A percentile compares a stretch with the other conserved stretches of the same genome.
These are phyloP conservation scores for Zoysia matrella DNA, from an alignment of 202 grass and related monocot species.

Conservation along the genomic window DNA sequence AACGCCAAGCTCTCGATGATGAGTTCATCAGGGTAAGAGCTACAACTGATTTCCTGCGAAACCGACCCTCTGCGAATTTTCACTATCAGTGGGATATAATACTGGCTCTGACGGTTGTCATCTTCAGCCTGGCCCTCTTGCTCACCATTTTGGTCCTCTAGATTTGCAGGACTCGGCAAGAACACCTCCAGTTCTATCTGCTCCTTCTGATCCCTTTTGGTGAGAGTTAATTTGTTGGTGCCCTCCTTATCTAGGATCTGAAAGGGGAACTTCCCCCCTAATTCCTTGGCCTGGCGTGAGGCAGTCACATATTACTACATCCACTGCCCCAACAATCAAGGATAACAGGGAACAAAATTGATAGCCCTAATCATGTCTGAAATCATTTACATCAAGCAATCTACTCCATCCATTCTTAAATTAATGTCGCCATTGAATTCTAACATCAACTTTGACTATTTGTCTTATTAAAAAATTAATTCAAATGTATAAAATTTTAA, in stretches of 20 bases:
- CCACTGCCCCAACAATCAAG: not conserved
- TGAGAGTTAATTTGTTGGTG: constrained; percentile 41
- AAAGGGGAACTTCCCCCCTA: constrained; percentile 48
- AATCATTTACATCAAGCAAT: not conserved
- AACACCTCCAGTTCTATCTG: constrained; percentile 47
- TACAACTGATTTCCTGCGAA: constrained; percentile 49
- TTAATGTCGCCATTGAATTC: too few relatives aligned
- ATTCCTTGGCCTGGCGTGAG: constrained; percentile 33
- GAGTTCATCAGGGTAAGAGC: constrained; percentile 45
- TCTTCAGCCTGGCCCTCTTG: constrained; percentile 12
- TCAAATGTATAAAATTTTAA: too few relatives aligned
- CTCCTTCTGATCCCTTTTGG: constrained; percentile 19
- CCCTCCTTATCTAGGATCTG: constrained; percentile 57
- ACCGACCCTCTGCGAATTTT: constrained; percentile 34
- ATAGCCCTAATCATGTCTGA: not conserved
- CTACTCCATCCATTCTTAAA: too few relatives aligned
- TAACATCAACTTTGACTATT: too few relatives aligned
- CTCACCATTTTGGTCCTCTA: not conserved
- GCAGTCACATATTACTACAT: constrained; percentile 7
- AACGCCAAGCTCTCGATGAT: constrained; percentile 41
- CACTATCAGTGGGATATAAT: constrained; percentile 41
- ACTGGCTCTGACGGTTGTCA: constrained; percentile 7
- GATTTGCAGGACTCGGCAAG: constrained; percentile 21
- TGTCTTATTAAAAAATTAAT: too few relatives aligned
- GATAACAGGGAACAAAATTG: not conserved